These are phyloP conservation scores for Hexamita inflata DNA, from an alignment of 208 protist genomes.

Conservation along the genomic window DNA sequence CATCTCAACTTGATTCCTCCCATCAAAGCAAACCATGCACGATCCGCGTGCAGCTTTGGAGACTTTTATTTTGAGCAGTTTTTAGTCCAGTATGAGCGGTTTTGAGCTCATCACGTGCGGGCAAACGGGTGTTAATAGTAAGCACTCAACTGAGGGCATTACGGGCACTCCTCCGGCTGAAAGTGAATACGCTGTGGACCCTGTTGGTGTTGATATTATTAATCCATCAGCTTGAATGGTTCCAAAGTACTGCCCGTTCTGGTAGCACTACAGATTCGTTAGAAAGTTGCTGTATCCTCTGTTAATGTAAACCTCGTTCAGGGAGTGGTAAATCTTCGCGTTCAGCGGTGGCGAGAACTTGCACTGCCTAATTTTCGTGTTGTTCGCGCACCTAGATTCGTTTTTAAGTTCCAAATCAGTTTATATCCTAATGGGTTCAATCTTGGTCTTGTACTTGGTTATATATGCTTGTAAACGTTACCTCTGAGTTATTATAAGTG, in stretches of 20 bases:
- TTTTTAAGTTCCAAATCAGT: background rate
- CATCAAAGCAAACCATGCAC: background rate
- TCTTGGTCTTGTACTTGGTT: background rate
- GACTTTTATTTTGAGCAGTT: background rate
- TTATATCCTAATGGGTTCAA: background rate
- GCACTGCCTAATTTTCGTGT: background rate
- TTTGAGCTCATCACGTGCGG: constrained; percentile 7
- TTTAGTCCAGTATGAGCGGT: background rate
- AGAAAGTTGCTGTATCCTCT: background rate
- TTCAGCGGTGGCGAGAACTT: background rate
- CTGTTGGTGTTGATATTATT: constrained; percentile 24
- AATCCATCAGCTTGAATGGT: constrained; percentile 27
- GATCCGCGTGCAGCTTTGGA: background rate
- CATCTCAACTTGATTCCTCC: background rate
- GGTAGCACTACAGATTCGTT: background rate
- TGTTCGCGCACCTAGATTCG: background rate
- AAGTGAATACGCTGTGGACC: constrained; percentile 26
- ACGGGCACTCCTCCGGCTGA: constrained; percentile 24
- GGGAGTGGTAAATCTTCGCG: background rate
- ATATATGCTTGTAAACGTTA: background rate
- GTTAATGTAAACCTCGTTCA: constrained; percentile 25
- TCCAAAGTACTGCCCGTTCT: background rate
- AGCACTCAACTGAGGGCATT: background rate
- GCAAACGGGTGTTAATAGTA: constrained; percentile 24
- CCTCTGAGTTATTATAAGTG: background rate